phyloP scores from a whole-genome alignment of 441 rosid species.

The Brassica hybrid region DNA sequence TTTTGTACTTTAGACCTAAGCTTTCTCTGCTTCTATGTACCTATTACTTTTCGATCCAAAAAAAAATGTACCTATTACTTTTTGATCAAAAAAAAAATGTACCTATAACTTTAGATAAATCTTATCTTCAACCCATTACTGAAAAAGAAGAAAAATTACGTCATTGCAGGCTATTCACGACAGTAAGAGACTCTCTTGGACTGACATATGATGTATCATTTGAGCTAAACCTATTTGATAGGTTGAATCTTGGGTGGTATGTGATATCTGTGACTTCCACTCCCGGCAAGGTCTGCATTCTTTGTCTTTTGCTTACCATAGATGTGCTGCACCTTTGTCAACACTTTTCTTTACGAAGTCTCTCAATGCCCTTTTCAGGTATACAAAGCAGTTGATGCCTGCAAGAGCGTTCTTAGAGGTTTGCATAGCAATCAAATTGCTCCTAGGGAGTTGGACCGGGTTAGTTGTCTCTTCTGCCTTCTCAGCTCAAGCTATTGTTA shows the following conservation, averaged over 20 bases:
- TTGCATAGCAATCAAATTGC: conserved; percentile 85
- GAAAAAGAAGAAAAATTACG: not conserved
- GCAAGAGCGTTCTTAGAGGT: conserved; percentile 97
- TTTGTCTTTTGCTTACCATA: conserved; percentile 27
- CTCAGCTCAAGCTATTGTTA: conserved; percentile 5
- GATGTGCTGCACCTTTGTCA: not conserved
- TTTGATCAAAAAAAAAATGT: too few species aligned
- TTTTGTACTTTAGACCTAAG: conserved; percentile 15
- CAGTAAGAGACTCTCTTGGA: conserved; percentile 98
- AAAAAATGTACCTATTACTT: not conserved
- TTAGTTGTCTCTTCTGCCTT: conserved; percentile 49
- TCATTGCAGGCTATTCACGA: conserved; percentile 88
- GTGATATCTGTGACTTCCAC: conserved; percentile 98
- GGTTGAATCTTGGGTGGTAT: conserved; percentile 98
- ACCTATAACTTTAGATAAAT: not conserved
- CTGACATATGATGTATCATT: conserved; percentile 98
- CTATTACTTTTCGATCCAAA: not conserved
- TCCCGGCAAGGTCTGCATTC: conserved; percentile 87
- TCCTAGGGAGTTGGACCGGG: conserved; percentile 95
- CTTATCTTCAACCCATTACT: conserved; percentile 4
- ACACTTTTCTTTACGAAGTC: conserved; percentile 35
- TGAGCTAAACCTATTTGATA: conserved; percentile 95
- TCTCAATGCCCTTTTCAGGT: conserved; percentile 59
- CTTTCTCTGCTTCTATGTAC: conserved; percentile 13
- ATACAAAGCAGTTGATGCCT: conserved; percentile 94